phyloP scores from a whole-genome alignment of 2,329 filamentous ascomycete species.

The Stachybotrys chartarum region DNA sequence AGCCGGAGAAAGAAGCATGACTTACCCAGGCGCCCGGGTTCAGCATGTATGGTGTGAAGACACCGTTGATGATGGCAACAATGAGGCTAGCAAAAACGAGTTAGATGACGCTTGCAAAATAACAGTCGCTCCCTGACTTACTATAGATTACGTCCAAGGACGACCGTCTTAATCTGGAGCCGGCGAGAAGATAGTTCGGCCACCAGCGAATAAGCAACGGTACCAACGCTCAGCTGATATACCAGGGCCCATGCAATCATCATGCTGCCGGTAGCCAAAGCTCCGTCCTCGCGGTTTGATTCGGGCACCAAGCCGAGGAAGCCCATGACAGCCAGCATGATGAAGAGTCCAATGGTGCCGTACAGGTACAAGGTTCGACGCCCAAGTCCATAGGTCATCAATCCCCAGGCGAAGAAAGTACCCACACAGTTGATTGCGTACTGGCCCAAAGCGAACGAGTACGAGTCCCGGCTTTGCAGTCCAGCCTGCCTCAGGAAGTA shows the following conservation, averaged over 20 bases:
- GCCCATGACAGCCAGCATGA: conserved; percentile 76
- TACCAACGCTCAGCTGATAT: conserved; percentile 83
- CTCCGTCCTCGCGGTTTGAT: conserved; percentile 49
- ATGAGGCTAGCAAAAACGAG: conserved; percentile 49
- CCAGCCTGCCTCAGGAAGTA: conserved; percentile 57
- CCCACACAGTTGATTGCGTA: conserved; percentile 71
- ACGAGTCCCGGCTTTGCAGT: conserved; percentile 42
- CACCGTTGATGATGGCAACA: conserved; percentile 71
- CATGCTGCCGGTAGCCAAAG: conserved; percentile 74
- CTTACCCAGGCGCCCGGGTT: conserved; percentile 68
- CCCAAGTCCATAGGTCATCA: conserved; percentile 70
- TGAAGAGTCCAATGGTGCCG: conserved; percentile 64
- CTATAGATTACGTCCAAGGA: conserved; percentile 74
- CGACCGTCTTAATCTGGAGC: conserved; percentile 86
- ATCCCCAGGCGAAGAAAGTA: conserved; percentile 72
- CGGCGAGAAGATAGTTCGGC: conserved; percentile 76
- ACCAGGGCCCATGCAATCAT: conserved; percentile 78
- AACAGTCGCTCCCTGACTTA: conserved; percentile 22
- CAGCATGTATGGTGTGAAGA: conserved; percentile 87
- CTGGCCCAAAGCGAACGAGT: conserved; percentile 56
- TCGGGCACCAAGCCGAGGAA: conserved; percentile 71
- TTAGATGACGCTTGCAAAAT: background rate
- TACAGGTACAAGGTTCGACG: conserved; percentile 70
- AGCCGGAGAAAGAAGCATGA: background rate
- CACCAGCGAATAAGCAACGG: conserved; percentile 84